Conservation (phyloP, 1,284 basidiomycete species). For the Apiotrichum domesticum region DNA sequence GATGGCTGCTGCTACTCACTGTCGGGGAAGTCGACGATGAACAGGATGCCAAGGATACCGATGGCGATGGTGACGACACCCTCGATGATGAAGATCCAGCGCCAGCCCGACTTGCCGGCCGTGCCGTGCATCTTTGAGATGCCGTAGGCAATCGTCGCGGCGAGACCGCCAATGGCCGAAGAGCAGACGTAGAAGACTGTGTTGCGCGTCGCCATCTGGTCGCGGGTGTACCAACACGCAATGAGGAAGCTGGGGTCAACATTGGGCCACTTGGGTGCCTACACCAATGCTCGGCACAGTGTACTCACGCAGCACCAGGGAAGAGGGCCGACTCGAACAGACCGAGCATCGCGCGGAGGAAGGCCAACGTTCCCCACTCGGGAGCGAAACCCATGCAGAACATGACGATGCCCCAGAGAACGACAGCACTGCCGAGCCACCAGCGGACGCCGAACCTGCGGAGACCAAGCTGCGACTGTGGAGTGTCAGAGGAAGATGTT, state of each 20-base stretch:
- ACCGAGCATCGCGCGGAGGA: constrained; percentile 19
- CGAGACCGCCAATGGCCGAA: constrained; percentile 11
- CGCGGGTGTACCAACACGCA: constrained; percentile 18
- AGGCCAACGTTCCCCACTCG: constrained; percentile 24
- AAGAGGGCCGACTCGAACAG: constrained; percentile 23
- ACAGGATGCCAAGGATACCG: constrained; percentile 16
- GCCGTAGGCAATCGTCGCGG: constrained; percentile 7
- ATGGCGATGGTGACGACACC: constrained; percentile 36
- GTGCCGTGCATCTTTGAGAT: constrained; percentile 7
- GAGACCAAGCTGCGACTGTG: constrained; percentile 12
- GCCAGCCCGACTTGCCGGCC: constrained; percentile 1
- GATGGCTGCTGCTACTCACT: too few species aligned
- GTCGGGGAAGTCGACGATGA: too few species aligned
- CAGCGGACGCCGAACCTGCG: constrained; percentile 12
- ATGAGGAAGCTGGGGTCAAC: constrained; percentile 4
- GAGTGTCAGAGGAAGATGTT: too few species aligned
- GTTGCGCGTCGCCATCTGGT: constrained; percentile 14
- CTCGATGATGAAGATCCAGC: constrained; percentile 17
- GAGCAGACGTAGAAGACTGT: constrained; percentile 15
- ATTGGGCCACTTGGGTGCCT: too few species aligned
- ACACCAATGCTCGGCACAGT: too few species aligned
- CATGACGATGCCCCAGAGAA: constrained; percentile 41
- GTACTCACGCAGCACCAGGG: constrained; percentile 17
- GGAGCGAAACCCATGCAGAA: constrained; percentile 33
- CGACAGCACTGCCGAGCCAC: constrained; percentile 23